phyloP scores from a whole-genome alignment of 768 basidiomycete genomes.

The Boletus barrowsii region DNA sequence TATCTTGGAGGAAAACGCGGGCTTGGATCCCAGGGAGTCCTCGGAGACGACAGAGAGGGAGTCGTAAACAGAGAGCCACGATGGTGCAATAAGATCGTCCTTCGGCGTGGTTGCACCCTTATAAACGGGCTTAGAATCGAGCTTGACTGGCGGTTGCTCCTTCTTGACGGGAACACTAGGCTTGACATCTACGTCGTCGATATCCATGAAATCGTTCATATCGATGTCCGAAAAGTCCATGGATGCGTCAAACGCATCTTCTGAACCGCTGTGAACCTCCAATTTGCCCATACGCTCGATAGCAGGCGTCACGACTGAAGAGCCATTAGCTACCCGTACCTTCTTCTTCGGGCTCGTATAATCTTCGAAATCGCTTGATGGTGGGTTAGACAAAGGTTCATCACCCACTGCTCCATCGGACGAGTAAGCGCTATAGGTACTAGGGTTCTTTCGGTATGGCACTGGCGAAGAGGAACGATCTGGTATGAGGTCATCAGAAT shows the following conservation, averaged over 20 bases:
- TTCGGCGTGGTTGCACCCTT: conserved; percentile 28
- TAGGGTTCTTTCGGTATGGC: conserved; percentile 32
- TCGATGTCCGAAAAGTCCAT: conserved; percentile 55
- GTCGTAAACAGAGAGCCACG: conserved; percentile 77
- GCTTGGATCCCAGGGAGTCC: conserved; percentile 52
- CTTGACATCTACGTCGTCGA: conserved; percentile 53
- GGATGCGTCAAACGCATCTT: conserved; percentile 48
- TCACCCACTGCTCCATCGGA: conserved; percentile 31
- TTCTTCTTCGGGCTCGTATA: conserved; percentile 72
- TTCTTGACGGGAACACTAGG: conserved; percentile 33
- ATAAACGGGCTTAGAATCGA: conserved; percentile 15
- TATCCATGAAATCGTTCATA: conserved; percentile 55
- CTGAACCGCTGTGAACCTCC: conserved; percentile 53
- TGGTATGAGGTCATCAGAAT: conserved; percentile 31
- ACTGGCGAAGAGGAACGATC: conserved; percentile 40
- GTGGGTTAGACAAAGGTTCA: conserved; percentile 16
- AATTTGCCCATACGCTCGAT: conserved; percentile 56
- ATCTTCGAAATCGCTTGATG: conserved; percentile 57
- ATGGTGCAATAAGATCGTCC: conserved; percentile 46
- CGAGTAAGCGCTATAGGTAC: conserved; percentile 37
- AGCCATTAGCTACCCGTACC: conserved; percentile 40
- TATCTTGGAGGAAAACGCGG: conserved; percentile 36
- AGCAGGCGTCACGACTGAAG: conserved; percentile 48
- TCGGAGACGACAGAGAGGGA: conserved; percentile 59
- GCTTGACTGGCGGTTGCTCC: background rate